Percentiles rank a stretch among this genome's conserved stretches.
phyloP scores from a whole-genome alignment of 192 early-diverging fungal species.

The Dissophora ornata region DNA sequence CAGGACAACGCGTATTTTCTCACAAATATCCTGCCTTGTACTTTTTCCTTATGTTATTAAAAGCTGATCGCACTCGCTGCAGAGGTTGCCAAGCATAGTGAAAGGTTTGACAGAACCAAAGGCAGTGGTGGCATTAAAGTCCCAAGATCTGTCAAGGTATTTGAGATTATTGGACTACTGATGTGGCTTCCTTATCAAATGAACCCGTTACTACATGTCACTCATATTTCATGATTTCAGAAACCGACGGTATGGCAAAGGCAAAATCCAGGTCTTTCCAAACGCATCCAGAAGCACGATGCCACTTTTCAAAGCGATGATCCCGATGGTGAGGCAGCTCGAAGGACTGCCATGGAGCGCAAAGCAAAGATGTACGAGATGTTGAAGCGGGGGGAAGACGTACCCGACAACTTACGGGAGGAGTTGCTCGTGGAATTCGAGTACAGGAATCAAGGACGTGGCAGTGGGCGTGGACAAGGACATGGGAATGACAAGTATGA shows the following conservation, averaged over 20 bases:
- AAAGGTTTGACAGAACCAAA: conserved; percentile 29
- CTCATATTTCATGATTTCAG: too few species aligned
- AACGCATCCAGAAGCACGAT: conserved; percentile 53
- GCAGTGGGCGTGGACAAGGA: too few species aligned
- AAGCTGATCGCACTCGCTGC: conserved; percentile 40
- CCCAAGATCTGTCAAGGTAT: conserved; percentile 40
- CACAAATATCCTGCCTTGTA: not conserved
- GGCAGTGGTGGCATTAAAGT: conserved; percentile 13
- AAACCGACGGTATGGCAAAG: conserved; percentile 61
- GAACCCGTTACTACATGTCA: too few species aligned
- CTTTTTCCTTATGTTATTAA: not conserved
- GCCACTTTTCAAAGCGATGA: conserved; percentile 10
- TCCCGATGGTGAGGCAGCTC: conserved; percentile 45
- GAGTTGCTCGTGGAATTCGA: conserved; percentile 72
- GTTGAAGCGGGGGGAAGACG: conserved; percentile 51
- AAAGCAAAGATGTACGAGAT: conserved; percentile 75
- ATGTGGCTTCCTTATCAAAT: too few species aligned
- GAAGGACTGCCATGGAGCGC: conserved; percentile 63
- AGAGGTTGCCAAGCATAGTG: conserved; percentile 44
- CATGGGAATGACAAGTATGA: not conserved
- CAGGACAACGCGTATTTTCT: too few species aligned
- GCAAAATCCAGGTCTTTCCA: conserved; percentile 63
- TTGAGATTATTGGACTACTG: not conserved
- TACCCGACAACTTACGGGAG: conserved; percentile 56
- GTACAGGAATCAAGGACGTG: conserved; percentile 42